Base-by-base conservation (phyloP, 2,329 filamentous ascomycete species). In the Cryphonectria nitschkei region DNA sequence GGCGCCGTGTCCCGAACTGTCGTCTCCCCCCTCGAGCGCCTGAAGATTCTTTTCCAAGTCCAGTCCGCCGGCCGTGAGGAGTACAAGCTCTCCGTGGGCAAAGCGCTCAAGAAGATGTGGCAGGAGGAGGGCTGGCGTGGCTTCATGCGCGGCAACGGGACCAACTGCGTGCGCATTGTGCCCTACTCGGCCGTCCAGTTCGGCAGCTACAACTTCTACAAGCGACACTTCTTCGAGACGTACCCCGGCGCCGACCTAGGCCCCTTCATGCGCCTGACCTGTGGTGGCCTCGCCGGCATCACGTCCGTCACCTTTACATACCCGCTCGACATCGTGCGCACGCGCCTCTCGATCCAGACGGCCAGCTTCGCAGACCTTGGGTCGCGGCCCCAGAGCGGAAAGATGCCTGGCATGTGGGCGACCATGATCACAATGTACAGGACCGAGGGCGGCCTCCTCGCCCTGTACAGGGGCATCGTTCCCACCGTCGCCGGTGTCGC, bases 141-240 rank as follows among this genome's bases (percentile, higher is more conserved):
- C 0, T 97, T 98, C 82, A 97, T 99, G 95, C 90, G 94, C 75
- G 96, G 96, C 67, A 99, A 99, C 80, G 96, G 96, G 74, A 98
- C 95, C 73, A 99, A 99, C 81, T 99, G 96, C 85, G 93, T 99
- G 77, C 93, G 96, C 73, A 99, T 99, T 75, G 94, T 99, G 67
- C 96, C 96, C 5, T 99, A 99, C 81, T 98, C 95, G 65, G 96
- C 96, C 14, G 96, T 98, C 56, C 96, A 99, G 79, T 99, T 99
- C 81, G 95, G 95, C 76, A 97, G 94, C 79, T 99, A 98, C 84
- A 98, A 97, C 80, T 90, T 98, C 75, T 99, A 99, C 83, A 98
- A 97, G 82, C 88, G 90, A 84, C 85, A 92, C 84, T 90, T 96
- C 77, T 95, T 96, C 76, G 94, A 97, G 79, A 81, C 87, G 62